Percentiles rank a stretch among this genome's conserved stretches.
These are phyloP conservation scores for Madurella mycetomatis DNA, from an alignment of 2,329 filamentous ascomycete genomes.

Conservation along the genomic window DNA sequence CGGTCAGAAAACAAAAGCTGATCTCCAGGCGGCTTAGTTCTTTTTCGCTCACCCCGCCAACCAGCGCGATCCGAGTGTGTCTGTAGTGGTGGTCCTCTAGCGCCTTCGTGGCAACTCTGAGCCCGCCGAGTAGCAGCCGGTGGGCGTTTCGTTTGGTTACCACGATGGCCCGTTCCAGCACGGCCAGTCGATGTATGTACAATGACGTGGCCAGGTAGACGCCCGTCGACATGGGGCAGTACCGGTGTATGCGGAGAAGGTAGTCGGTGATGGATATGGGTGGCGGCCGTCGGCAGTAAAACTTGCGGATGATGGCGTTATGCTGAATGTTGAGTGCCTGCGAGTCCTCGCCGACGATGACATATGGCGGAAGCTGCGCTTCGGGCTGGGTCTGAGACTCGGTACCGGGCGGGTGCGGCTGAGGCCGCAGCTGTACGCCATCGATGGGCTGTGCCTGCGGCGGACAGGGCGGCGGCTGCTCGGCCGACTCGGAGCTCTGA, in stretches of 20 bases:
- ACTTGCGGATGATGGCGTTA: slow-evolving; percentile 81
- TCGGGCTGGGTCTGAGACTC: slow-evolving; percentile 26
- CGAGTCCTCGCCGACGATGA: slow-evolving; percentile 63
- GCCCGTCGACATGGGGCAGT: slow-evolving; percentile 88
- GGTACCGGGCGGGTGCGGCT: slow-evolving; percentile 21
- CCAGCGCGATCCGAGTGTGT: slow-evolving; percentile 76
- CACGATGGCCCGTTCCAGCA: slow-evolving; percentile 71
- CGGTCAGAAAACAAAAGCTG: slow-evolving; percentile 80
- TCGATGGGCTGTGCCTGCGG: slow-evolving; percentile 41
- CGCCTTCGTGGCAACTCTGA: slow-evolving; percentile 88
- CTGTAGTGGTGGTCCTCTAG: slow-evolving; percentile 89
- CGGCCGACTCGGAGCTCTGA: slow-evolving; percentile 3
- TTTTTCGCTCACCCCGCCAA: slow-evolving; percentile 78
- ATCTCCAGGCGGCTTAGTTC: slow-evolving; percentile 86
- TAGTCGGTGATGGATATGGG: slow-evolving; percentile 82
- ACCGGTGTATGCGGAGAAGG: slow-evolving; percentile 78
- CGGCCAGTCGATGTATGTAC: slow-evolving; percentile 80
- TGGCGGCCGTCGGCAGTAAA: slow-evolving; percentile 84
- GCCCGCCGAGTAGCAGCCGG: slow-evolving; percentile 74
- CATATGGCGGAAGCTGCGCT: slow-evolving; percentile 45
- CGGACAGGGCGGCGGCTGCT: neutral
- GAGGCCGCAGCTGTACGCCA: slow-evolving; percentile 46
- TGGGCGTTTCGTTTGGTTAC: slow-evolving; percentile 84
- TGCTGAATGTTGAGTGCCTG: slow-evolving; percentile 75
- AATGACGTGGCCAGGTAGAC: slow-evolving; percentile 86